phyloP scores from a whole-genome alignment of 2,329 filamentous ascomycete genomes.

The Bipolaris zeicola region DNA sequence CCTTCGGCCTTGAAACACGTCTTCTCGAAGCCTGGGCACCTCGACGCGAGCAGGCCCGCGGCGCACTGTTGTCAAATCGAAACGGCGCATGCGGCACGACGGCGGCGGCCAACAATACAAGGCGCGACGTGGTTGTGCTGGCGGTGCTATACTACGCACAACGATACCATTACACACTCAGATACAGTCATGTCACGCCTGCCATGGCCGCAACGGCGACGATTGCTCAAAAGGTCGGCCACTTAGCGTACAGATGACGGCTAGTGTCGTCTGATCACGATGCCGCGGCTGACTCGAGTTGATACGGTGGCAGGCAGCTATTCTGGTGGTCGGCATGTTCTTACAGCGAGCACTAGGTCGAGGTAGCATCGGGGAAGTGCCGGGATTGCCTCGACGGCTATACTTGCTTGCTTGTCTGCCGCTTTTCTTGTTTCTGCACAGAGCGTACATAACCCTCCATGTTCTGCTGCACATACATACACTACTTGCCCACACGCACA shows the following conservation, averaged over 20 bases:
- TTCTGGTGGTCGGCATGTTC: not conserved
- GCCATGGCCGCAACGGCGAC: conserved; percentile 5
- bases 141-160: not conserved
- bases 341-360: not conserved
- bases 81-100: conserved; percentile 21
- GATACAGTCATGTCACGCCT: not conserved
- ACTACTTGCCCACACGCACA: too few relatives aligned
- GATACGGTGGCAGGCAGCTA: conserved; percentile 35
- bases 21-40: conserved; percentile 17
- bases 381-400: not conserved
- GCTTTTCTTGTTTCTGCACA: too few relatives aligned
- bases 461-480: too few relatives aligned
- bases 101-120: conserved; percentile 8
- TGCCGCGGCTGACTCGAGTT: conserved; percentile 27
- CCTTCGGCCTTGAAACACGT: conserved; percentile 18
- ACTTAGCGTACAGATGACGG: conserved; percentile 26
- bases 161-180: too few relatives aligned
- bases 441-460: too few relatives aligned
- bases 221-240: conserved; percentile 22
- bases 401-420: not conserved
- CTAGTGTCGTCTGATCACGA: conserved; percentile 20
- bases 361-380: not conserved
- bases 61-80: conserved; percentile 16
- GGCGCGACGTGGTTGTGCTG: conserved; percentile 12
- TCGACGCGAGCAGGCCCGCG: conserved; percentile 10